These are phyloP conservation scores for Lodderomyces parapsilosis DNA, from an alignment of 1,139 yeast species.

Conservation along the genomic window DNA sequence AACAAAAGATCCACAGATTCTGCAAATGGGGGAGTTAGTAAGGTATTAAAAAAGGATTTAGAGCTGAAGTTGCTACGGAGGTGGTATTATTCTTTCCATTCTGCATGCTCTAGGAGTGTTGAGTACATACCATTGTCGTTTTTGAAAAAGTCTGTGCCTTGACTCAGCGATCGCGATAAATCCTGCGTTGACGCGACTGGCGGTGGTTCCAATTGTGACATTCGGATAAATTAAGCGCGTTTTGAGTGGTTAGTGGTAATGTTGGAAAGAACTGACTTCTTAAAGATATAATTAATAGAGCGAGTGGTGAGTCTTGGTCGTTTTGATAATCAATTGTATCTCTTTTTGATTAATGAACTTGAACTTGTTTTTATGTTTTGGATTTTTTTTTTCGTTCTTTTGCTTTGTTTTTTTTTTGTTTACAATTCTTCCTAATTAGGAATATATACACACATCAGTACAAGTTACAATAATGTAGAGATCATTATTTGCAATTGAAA, in stretches of 20 bases:
- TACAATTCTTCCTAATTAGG: slow-evolving; percentile 5
- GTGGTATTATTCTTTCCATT: no score
- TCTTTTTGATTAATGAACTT: not conserved
- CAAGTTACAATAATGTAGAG: no score
- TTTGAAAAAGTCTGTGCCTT: slow-evolving; percentile 20
- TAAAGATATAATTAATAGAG: no score
- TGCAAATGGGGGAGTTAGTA: slow-evolving; percentile 8
- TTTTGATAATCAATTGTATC: no score
- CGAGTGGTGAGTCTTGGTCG: no score
- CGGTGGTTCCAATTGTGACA: slow-evolving; percentile 11
- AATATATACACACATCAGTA: not conserved
- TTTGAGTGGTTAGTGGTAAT: not conserved
- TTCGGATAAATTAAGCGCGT: not conserved
- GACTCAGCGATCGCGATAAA: slow-evolving; percentile 11
- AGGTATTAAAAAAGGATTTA: not conserved
- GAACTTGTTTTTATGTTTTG: not conserved
- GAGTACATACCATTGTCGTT: slow-evolving; percentile 31
- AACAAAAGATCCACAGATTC: slow-evolving; percentile 30
- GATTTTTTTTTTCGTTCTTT: not conserved
- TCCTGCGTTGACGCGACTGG: slow-evolving; percentile 12
- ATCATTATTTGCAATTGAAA: no score
- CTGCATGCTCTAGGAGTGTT: not conserved
- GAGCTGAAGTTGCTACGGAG: no score
- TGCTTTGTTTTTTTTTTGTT: slow-evolving; percentile 1
- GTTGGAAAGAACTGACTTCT: not conserved